Evolutionary conservation across 2,329 filamentous ascomycete genomes (phyloP), one percentile per base, ranked within the genome.

Genomic region (Ophiostoma ulmi): DNA sequence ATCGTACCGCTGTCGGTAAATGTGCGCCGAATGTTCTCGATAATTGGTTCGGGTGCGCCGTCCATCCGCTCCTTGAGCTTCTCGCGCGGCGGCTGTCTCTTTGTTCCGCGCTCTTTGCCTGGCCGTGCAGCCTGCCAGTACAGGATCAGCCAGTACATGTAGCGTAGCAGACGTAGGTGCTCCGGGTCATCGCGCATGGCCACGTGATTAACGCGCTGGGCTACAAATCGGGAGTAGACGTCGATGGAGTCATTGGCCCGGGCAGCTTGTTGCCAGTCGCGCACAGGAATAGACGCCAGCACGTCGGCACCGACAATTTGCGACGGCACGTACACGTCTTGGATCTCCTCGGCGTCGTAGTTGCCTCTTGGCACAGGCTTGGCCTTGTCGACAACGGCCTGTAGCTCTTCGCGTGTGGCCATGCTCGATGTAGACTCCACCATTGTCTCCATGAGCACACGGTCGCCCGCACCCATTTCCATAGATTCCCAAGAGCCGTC

Each of bases 331-430:
- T 95, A 95, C 52, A 93, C 91, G 71, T 93, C 89, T 72, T 90
- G 85, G 31, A 91, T 86, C 63, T 87, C 87, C 36, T 84, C 82
- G 1, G 91, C 91, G 3, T 86, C 82, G 39, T 88, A 80, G 76
- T 94, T 92, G 73, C 90, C 86, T 67, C 83, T 85, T 5, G 92
- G 92, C 36, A 92, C 87, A 0, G 92, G 91, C 78, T 93, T 93
- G 69, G 87, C 85, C 22, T 85, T 84, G 75, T 92, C 88, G 48
- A 89, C 83, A 8, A 83, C 86, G 11, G 86, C 86, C 74, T 74
- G 74, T 63, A 74, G 72, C 70, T 74, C 55, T 36, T 73, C 72
- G 61, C 70, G 70, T 4, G 89, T 88, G 1, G 90, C 86, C 74
- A 76, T 75, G 58, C 36, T 84, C 22, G 84, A 82, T 3, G 88